Conservation (phyloP, 306 rosid species). For the Alnus glutinosa region DNA sequence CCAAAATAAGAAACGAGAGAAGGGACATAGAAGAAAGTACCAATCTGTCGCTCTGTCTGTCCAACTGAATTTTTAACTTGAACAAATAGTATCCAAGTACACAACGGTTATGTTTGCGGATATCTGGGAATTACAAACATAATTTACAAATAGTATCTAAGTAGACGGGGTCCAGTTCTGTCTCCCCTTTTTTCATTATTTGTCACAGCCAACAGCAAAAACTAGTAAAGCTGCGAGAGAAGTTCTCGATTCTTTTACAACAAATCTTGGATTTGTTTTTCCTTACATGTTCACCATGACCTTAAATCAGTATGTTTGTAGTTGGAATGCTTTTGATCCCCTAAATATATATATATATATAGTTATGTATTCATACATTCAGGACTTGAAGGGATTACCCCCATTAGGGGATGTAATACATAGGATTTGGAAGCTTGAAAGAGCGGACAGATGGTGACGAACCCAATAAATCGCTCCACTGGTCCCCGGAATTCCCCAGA, state of each 20-base stretch:
- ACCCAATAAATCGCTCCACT: conserved; percentile 92
- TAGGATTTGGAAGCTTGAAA: conserved; percentile 95
- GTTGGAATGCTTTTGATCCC: background rate
- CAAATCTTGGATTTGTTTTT: too few relatives aligned
- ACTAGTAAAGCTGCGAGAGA: background rate
- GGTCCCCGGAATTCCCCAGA: conserved; percentile 90
- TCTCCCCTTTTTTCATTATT: background rate
- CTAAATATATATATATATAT: background rate
- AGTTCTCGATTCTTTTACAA: background rate
- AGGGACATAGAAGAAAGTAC: too few relatives aligned
- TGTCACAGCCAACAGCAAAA: background rate
- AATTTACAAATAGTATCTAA: too few relatives aligned
- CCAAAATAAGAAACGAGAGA: background rate
- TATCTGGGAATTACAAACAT: too few relatives aligned
- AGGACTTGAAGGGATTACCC: conserved; percentile 14
- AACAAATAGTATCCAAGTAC: too few relatives aligned
- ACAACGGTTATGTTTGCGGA: too few relatives aligned
- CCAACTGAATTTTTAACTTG: too few relatives aligned
- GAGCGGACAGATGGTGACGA: conserved; percentile 57
- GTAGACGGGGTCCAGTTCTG: background rate
- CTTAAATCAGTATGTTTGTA: background rate
- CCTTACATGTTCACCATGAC: background rate
- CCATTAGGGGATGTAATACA: conserved; percentile 70
- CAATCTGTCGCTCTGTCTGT: too few relatives aligned
- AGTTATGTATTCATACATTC: background rate